These are phyloP conservation scores for Myriosclerotinia scirpicola DNA, from an alignment of 2,329 filamentous ascomycete genomes.

Conservation along the genomic window DNA sequence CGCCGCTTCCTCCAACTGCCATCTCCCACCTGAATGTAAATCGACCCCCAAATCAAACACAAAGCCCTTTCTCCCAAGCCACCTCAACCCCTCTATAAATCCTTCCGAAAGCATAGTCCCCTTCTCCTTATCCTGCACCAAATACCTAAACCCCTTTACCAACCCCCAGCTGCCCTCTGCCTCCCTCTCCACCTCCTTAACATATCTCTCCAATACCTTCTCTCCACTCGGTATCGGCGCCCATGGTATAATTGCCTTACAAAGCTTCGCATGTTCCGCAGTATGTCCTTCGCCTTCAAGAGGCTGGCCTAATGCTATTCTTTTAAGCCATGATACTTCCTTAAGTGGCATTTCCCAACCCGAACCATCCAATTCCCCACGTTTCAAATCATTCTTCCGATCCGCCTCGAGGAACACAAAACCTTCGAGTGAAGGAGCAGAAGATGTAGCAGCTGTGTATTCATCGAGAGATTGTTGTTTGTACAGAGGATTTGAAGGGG, in stretches of 20 bases:
- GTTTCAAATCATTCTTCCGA: conserved; percentile 60
- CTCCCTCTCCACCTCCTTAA: conserved; percentile 57
- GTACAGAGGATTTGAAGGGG: conserved; percentile 53
- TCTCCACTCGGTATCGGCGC: conserved; percentile 73
- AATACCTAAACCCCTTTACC: conserved; percentile 77
- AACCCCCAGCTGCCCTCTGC: conserved; percentile 63
- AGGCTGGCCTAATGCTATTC: conserved; percentile 62
- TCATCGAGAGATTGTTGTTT: conserved; percentile 38
- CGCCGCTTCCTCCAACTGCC: conserved; percentile 69
- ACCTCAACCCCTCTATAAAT: conserved; percentile 66
- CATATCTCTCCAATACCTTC: conserved; percentile 61
- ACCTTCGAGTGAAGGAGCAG: conserved; percentile 54
- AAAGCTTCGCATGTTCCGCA: conserved; percentile 51
- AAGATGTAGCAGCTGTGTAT: conserved; percentile 36
- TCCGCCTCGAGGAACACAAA: conserved; percentile 86
- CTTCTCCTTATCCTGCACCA: conserved; percentile 73
- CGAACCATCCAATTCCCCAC: conserved; percentile 47
- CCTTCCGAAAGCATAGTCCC: conserved; percentile 62
- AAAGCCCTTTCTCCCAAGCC: conserved; percentile 62
- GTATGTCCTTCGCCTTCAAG: conserved; percentile 58
- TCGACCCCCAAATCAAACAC: conserved; percentile 85
- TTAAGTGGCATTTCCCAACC: conserved; percentile 69
- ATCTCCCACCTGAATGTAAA: conserved; percentile 70
- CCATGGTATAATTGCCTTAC: conserved; percentile 77
- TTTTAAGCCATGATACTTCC: conserved; percentile 69